Percentiles rank a stretch among this genome's conserved stretches.
These are phyloP conservation scores for Rhodomyrtus tomentosa DNA, from an alignment of 345 rosid species.

Conservation along the genomic window DNA sequence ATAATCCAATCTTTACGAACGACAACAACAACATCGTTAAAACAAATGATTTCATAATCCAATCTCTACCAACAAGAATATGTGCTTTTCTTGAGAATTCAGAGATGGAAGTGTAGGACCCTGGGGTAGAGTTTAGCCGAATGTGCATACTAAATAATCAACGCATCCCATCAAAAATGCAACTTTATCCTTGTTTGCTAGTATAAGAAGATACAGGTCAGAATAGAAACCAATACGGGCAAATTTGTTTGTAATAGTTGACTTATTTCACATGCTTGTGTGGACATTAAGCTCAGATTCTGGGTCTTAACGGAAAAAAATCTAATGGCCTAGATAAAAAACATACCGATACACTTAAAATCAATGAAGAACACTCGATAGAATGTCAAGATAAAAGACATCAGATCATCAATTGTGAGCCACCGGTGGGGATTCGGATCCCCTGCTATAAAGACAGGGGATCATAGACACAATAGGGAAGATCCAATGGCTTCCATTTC, in stretches of 20 bases:
- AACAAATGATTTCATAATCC: not conserved
- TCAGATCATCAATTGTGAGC: too few species aligned
- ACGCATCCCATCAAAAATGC: not conserved
- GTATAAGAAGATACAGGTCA: not conserved
- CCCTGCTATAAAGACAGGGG: too few species aligned
- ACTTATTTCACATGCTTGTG: not conserved
- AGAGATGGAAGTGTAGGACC: not conserved
- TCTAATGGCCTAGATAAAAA: fast-evolving
- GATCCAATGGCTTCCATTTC: too few species aligned
- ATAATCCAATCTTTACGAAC: not conserved
- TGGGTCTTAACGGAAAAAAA: not conserved
- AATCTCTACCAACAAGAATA: not conserved
- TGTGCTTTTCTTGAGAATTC: too few species aligned
- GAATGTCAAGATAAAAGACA: not conserved
- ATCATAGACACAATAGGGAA: too few species aligned
- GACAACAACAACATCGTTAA: too few species aligned
- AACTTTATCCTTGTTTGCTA: not conserved
- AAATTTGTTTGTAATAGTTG: fast-evolving
- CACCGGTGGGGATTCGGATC: too few species aligned
- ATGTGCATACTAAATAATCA: not conserved
- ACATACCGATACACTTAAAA: not conserved
- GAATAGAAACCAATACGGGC: not conserved
- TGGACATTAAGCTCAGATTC: not conserved
- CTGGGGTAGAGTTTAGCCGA: not conserved
- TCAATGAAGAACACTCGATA: not conserved